Conservation (phyloP, 2,329 filamentous ascomycete genomes). For the Rhexocercosporidium sp. region DNA sequence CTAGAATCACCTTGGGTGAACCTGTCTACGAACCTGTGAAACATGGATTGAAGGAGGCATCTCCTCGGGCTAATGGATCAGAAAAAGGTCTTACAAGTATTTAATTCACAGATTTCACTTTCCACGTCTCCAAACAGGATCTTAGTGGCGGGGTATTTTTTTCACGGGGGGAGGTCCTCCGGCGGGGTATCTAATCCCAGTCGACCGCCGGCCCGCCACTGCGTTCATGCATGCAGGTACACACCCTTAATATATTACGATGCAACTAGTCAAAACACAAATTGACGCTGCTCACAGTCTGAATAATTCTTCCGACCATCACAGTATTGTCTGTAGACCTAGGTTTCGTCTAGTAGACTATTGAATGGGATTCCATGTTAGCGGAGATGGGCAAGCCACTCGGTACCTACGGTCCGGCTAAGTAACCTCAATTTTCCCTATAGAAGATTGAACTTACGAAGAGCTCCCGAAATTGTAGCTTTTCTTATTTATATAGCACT, state of each 20-base stretch:
- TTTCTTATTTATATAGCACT: not conserved
- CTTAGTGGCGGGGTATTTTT: not conserved
- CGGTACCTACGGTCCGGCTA: conserved; percentile 1
- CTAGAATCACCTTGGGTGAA: too few species aligned
- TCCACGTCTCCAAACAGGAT: not conserved
- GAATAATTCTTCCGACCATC: conserved; percentile 2
- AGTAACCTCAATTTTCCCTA: too few species aligned
- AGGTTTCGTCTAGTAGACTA: not conserved
- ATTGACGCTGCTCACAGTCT: not conserved
- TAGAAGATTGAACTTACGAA: too few species aligned
- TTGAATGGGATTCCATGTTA: not conserved
- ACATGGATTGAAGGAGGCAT: too few species aligned
- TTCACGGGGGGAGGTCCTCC: not conserved
- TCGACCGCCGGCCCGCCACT: conserved; percentile 2
- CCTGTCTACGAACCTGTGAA: too few species aligned
- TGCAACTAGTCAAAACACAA: not conserved
- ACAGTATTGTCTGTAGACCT: not conserved
- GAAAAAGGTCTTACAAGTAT: too few species aligned
- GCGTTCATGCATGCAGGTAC: conserved; percentile 1
- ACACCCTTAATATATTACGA: too few species aligned
- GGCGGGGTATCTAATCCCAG: conserved; percentile 6
- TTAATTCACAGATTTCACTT: too few species aligned
- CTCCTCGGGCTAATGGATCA: too few species aligned
- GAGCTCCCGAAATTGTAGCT: not conserved
- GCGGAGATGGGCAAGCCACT: not conserved